These are phyloP conservation scores for Fusarium albosuccineum DNA, from an alignment of 2,329 filamentous ascomycete species.

Conservation along the genomic window DNA sequence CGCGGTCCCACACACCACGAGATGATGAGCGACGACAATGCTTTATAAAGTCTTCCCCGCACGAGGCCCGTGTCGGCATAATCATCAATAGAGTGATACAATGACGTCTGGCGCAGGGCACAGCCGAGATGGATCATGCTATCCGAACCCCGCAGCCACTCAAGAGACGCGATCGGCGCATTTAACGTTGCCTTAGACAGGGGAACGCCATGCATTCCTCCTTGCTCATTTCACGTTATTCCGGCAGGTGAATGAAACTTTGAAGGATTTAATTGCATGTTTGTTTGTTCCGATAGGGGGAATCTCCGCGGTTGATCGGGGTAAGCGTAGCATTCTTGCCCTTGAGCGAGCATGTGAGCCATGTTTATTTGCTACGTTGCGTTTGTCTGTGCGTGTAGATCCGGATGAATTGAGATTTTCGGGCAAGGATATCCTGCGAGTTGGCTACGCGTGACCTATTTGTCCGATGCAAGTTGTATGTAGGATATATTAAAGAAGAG, in stretches of 20 bases:
- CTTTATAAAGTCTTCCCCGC: not conserved
- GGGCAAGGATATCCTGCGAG: too few species aligned
- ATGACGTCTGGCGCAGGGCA: not conserved
- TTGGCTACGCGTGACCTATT: too few species aligned
- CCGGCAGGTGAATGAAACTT: too few species aligned
- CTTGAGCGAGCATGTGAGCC: too few species aligned
- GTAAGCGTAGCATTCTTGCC: not conserved
- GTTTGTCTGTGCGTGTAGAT: not conserved
- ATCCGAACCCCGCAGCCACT: not conserved
- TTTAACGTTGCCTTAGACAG: not conserved
- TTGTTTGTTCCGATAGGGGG: not conserved
- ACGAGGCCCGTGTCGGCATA: not conserved
- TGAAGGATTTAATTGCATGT: not conserved
- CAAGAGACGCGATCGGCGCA: not conserved
- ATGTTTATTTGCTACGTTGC: too few species aligned
- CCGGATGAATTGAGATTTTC: not conserved
- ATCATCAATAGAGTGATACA: not conserved
- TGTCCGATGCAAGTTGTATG: too few species aligned
- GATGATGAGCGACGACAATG: not conserved
- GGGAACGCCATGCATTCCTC: not conserved
- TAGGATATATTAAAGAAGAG: too few species aligned
- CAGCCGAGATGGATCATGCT: not conserved
- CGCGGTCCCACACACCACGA: not conserved
- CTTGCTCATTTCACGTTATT: too few species aligned
- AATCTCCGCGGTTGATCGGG: not conserved